A percentile compares a stretch with the other conserved stretches of the same genome.
These are phyloP conservation scores for Stipa capillata DNA, from an alignment of 176 grass and related monocot genomes.

Conservation along the genomic window DNA sequence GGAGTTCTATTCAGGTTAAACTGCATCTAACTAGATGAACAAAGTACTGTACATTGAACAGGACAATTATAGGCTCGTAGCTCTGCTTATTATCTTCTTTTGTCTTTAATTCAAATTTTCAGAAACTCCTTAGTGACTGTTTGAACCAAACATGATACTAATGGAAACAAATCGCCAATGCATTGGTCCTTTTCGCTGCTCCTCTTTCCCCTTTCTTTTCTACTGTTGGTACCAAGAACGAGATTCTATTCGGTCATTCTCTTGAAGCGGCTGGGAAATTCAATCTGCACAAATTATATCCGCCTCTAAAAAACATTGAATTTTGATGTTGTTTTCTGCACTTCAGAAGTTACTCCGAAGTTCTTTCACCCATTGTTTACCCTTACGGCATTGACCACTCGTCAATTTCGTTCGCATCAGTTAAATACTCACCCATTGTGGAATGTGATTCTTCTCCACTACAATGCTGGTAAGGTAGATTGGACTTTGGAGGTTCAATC, in stretches of 20 bases:
- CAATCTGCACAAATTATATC: background rate
- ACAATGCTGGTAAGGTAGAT: constrained; percentile 9
- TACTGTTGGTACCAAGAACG: background rate
- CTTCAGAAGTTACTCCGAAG: background rate
- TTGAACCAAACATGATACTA: background rate
- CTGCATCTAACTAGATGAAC: background rate
- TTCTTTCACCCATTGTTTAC: background rate
- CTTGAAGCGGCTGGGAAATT: background rate
- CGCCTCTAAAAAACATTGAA: background rate
- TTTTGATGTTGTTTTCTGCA: background rate
- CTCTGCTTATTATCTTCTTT: background rate
- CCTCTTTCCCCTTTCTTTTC: background rate
- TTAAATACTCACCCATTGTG: constrained; percentile 7
- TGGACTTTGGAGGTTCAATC: constrained; percentile 5
- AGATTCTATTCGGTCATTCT: background rate
- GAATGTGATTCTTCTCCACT: constrained; percentile 30
- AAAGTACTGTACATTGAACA: background rate
- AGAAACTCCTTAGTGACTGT: background rate
- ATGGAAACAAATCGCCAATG: background rate
- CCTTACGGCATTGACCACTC: background rate
- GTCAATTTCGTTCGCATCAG: background rate
- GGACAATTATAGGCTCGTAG: background rate
- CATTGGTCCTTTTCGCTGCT: background rate
- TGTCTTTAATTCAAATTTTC: background rate
- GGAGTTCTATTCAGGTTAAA: background rate